Percentiles rank a stretch among this genome's conserved stretches.
Evolutionary conservation across 352 stramenopile genomes (phyloP).

Genomic region (Saprolegnia parasitica): DNA sequence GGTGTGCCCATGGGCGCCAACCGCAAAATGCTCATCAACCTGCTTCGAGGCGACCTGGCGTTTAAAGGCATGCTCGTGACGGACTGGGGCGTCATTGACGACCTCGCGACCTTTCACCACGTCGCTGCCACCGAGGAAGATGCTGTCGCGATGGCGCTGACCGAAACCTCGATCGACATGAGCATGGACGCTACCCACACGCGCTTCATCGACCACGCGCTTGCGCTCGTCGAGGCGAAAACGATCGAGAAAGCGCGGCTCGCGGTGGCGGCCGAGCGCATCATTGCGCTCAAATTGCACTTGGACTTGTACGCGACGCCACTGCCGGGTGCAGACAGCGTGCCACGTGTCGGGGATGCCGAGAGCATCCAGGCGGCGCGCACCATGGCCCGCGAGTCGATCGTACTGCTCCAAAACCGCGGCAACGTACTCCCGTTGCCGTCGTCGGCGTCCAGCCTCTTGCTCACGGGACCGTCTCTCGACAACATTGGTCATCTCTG

Average conservation of each 20-base stretch:
- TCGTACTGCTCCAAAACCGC: conserved; percentile 76
- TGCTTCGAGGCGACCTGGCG: conserved; percentile 79
- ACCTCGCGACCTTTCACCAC: conserved; percentile 64
- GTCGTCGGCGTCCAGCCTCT: conserved; percentile 36
- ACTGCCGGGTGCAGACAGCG: conserved; percentile 43
- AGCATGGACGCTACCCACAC: conserved; percentile 80
- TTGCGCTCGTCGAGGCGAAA: conserved; percentile 34
- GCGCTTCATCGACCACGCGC: conserved; percentile 51
- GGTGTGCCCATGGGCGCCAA: conserved; percentile 58
- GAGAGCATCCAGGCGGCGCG: conserved; percentile 55
- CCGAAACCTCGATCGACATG: conserved; percentile 85
- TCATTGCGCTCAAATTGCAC: conserved; percentile 65
- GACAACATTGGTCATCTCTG: conserved; percentile 70
- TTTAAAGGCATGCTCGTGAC: conserved; percentile 89
- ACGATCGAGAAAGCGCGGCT: conserved; percentile 36
- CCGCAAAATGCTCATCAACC: conserved; percentile 55
- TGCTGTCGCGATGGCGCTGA: conserved; percentile 63
- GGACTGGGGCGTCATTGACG: conserved; percentile 90
- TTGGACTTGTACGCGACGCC: conserved; percentile 65
- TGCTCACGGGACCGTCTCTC: conserved; percentile 57
- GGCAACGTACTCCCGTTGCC: conserved; percentile 37
- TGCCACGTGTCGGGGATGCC: conserved; percentile 44
- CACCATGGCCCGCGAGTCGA: conserved; percentile 60
- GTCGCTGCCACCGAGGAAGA: conserved; percentile 46
- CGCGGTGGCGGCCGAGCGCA: conserved; percentile 50